Evolutionary conservation across 1,284 basidiomycete genomes (phyloP).

Genomic region (Moesziomyces parantarcticus): DNA sequence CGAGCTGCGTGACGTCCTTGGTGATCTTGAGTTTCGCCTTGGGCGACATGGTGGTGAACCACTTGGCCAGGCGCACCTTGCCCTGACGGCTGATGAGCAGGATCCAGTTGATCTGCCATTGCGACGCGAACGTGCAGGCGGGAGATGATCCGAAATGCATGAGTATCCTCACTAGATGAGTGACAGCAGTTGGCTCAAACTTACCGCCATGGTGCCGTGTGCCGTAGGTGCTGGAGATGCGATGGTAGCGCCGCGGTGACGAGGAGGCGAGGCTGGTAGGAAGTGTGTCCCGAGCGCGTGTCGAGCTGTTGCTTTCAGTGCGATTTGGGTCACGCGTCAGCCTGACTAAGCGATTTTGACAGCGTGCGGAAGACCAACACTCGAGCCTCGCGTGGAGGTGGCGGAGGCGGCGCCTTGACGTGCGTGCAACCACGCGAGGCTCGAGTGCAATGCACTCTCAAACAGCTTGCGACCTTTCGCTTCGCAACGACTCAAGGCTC

Average conservation of each 20-base stretch:
- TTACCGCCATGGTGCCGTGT: conserved; percentile 1
- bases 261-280: not conserved
- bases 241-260: no score
- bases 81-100: conserved; percentile 95
- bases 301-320: not conserved
- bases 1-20: conserved; percentile 98
- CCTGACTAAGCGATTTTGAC: conserved; percentile 33
- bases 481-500: no score
- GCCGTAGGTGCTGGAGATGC: no score
- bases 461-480: no score
- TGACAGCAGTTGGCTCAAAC: not conserved
- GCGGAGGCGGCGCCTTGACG: not conserved
- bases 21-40: conserved; percentile 97
- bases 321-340: conserved; percentile 9
- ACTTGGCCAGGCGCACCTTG: conserved; percentile 97
- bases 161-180: no score
- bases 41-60: conserved; percentile 95
- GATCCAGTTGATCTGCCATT: conserved; percentile 73
- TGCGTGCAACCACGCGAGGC: conserved; percentile 11
- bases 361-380: conserved; percentile 22
- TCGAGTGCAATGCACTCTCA: not conserved
- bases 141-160: no score
- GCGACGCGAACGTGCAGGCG: no score
- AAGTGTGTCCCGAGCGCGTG: conserved; percentile 28
- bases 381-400: not conserved